A percentile compares a stretch with the other conserved stretches of the same genome.
Evolutionary conservation across 106 monocot genomes (phyloP).

Genomic region (Dioscorea zingiberensis): DNA sequence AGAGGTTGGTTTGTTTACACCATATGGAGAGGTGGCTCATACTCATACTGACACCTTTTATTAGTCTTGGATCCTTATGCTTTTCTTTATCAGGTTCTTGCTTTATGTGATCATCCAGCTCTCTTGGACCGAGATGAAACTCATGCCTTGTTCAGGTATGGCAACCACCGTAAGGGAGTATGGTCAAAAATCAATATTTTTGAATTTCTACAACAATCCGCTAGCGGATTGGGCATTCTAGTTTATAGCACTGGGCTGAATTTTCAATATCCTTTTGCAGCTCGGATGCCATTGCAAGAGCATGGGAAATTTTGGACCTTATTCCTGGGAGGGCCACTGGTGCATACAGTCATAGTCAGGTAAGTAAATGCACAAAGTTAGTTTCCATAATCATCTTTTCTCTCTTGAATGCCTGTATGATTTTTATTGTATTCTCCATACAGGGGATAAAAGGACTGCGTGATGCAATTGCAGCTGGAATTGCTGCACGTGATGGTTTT

Average conservation of each 20-base stretch:
- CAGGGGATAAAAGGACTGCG: constrained; percentile 94
- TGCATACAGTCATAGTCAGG: constrained; percentile 98
- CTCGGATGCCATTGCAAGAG: constrained; percentile 77
- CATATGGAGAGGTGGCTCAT: too few relatives aligned
- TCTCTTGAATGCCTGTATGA: background rate
- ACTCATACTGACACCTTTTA: background rate
- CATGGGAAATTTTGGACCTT: constrained; percentile 56
- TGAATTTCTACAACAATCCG: too few relatives aligned
- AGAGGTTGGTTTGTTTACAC: constrained; percentile 38
- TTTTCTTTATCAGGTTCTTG: constrained; percentile 61
- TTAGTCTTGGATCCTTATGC: constrained; percentile 10
- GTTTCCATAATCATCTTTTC: background rate
- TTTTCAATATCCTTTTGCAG: constrained; percentile 23
- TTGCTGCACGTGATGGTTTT: constrained; percentile 82
- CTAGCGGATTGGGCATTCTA: too few relatives aligned
- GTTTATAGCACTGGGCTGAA: too few relatives aligned
- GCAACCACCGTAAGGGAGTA: background rate
- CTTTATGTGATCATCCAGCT: constrained; percentile 68
- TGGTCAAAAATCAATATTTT: too few relatives aligned
- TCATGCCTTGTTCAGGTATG: constrained; percentile 77
- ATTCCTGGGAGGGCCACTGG: constrained; percentile 93
- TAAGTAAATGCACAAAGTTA: constrained; percentile 8
- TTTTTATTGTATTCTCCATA: background rate
- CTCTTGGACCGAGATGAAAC: constrained; percentile 74
- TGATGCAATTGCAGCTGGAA: constrained; percentile 90